phyloP scores from a whole-genome alignment of 345 rosid genomes.

The Arabidopsis suecica region DNA sequence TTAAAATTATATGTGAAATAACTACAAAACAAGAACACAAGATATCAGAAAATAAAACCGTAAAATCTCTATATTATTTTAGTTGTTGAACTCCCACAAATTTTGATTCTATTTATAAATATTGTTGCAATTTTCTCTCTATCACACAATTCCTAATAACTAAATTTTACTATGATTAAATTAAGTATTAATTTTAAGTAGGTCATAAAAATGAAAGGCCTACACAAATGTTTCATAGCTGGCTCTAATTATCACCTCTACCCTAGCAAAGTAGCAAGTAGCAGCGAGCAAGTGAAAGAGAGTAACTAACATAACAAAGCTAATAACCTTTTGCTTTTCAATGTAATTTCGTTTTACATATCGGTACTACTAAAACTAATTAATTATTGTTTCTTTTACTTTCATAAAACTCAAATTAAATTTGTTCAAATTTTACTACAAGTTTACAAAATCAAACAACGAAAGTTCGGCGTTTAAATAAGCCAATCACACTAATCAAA shows the following conservation, averaged over 20 bases:
- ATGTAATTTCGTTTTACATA: constrained; percentile 25
- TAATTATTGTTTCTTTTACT: not conserved
- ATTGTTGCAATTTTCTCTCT: not conserved
- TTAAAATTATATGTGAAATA: not conserved
- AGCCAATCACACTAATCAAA: not conserved
- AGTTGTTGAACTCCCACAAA: not conserved
- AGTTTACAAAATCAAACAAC: constrained; percentile 7
- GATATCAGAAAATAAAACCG: too few relatives aligned
- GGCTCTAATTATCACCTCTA: not conserved
- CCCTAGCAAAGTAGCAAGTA: too few relatives aligned
- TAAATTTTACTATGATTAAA: too few relatives aligned
- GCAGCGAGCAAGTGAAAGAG: not conserved
- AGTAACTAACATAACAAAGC: not conserved
- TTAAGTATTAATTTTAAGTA: too few relatives aligned
- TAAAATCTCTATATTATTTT: too few relatives aligned
- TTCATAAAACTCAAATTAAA: not conserved
- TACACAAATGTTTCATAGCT: not conserved
- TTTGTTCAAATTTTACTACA: not conserved
- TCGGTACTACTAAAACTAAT: not conserved
- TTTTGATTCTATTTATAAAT: not conserved
- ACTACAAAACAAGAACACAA: not conserved
- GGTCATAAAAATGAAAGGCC: not conserved
- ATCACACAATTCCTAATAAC: not conserved
- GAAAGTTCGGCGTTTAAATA: not conserved
- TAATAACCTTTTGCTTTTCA: not conserved